These are phyloP conservation scores for Solanum dulcamara DNA, from an alignment of 257 asterid species.

Conservation along the genomic window DNA sequence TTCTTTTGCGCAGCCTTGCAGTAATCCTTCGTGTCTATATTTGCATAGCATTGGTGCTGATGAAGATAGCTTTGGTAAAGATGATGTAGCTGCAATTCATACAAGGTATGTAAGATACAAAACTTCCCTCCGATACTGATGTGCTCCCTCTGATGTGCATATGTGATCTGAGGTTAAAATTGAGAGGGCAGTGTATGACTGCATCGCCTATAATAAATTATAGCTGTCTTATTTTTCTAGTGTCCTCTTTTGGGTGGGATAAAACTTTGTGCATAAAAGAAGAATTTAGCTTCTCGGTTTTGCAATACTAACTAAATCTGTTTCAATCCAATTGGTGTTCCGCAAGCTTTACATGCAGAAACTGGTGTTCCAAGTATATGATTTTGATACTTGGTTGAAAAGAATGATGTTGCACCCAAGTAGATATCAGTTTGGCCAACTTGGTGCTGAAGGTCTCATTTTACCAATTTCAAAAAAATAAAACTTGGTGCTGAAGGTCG, in stretches of 20 bases:
- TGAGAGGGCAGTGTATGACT: not conserved
- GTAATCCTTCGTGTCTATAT: conserved; percentile 83
- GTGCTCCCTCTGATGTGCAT: not conserved
- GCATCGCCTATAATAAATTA: not conserved
- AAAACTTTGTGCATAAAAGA: not conserved
- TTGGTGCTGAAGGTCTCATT: not conserved
- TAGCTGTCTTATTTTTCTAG: not conserved
- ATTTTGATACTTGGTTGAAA: not conserved
- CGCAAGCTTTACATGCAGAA: not conserved
- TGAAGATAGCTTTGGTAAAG: conserved; percentile 96
- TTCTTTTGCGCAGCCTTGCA: conserved; percentile 67
- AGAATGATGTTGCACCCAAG: not conserved
- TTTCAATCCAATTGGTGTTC: not conserved
- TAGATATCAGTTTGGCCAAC: not conserved
- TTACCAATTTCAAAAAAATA: not conserved
- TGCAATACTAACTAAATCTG: not conserved
- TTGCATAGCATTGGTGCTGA: conserved; percentile 86
- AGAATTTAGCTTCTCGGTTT: not conserved
- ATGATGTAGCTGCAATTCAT: conserved; percentile 92
- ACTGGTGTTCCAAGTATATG: not conserved
- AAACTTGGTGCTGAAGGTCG: not conserved
- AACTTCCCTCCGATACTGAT: not conserved
- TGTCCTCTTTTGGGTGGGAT: not conserved
- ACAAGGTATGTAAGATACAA: conserved; percentile 49
- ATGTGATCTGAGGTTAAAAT: not conserved